phyloP scores from a whole-genome alignment of 2,329 filamentous ascomycete genomes.

The Hypoxylon sp. region DNA sequence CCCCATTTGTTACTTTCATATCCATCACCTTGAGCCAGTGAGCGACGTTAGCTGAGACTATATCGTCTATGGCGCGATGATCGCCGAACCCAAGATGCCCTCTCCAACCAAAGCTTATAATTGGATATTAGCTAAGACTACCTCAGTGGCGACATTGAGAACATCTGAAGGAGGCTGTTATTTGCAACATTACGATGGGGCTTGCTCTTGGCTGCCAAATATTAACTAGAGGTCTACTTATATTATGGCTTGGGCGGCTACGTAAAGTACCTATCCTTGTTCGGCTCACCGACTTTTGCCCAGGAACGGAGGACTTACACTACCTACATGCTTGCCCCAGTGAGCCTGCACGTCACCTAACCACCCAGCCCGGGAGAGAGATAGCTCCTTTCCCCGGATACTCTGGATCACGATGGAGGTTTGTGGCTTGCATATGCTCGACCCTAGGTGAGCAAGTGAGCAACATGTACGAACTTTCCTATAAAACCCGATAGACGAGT shows the following conservation, averaged over 20 bases:
- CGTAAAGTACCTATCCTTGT: constrained; percentile 38
- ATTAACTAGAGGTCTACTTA: constrained; percentile 24
- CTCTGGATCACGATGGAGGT: constrained; percentile 36
- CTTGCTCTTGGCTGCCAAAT: constrained; percentile 17
- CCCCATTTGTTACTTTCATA: constrained; percentile 14
- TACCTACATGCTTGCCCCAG: constrained; percentile 33
- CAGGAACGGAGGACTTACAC: constrained; percentile 29
- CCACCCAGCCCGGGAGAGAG: constrained; percentile 35
- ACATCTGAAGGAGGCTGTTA: constrained; percentile 18
- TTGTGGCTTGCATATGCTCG: constrained; percentile 39
- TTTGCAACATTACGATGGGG: constrained; percentile 30
- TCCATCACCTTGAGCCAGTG: constrained; percentile 2
- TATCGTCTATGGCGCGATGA: constrained; percentile 26
- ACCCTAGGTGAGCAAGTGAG: constrained; percentile 11
- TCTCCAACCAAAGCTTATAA: constrained; percentile 11
- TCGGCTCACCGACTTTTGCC: constrained; percentile 52
- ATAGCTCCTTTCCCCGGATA: constrained; percentile 39
- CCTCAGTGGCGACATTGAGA: constrained; percentile 32
- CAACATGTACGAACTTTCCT: constrained; percentile 15
- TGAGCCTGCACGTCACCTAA: constrained; percentile 45
- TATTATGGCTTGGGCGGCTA: constrained; percentile 37
- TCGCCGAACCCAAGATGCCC: constrained; percentile 25
- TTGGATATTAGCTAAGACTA: constrained; percentile 24
- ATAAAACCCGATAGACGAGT: constrained; percentile 5
- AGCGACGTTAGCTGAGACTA: constrained; percentile 19